Base-by-base conservation (phyloP, 129 eudicot species). In the Saussurea involucrata region DNA sequence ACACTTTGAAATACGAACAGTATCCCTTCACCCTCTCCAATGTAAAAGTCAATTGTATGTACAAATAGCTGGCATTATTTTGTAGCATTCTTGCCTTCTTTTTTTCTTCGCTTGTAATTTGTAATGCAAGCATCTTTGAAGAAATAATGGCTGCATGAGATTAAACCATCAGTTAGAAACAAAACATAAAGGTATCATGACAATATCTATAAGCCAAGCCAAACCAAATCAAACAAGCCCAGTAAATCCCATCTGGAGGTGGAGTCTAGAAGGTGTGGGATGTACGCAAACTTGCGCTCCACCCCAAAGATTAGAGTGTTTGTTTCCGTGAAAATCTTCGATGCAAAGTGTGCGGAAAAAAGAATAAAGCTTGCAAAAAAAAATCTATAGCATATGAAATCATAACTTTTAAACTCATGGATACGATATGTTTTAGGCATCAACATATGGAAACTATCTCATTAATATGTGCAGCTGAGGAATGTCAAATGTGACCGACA, bases 121-220 rank as follows among this genome's bases (percentile, higher is more conserved):
- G 90, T 94, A 94, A 42, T 53, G 85, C 82, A 94, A 77, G 83
- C 97, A 89, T 89, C 98, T 77, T 76, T 94, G 98, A 80, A 94
- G 96, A 79, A 87, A 89, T 69, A 82, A 89, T 9, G 98, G 97
- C 98, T 94, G 88, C 88, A 87, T 40, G 67, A 77, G 22, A 71
- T 63, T 29, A 63, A 17, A 57, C n/a, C 63, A 49, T 74, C 69
- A 65, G 69, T 83, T 83, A 85, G 80, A 83, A 65, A 76, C 32
- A 10, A 9, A 69, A 58, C 63, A 21, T 69, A 24, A 5, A 58
- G 44, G 24, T 32, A 33, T 21, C 22, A 61, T 20, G 9, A 57
- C 21, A 57, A 60, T 25, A 15, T 21, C 49, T 11, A 31, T 58
- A 58, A 24, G n/a, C 61, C 20, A 6, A 53, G 61, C 61, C 61